phyloP scores from a whole-genome alignment of 2,329 filamentous ascomycete species.

The Clarireedia sp. region DNA sequence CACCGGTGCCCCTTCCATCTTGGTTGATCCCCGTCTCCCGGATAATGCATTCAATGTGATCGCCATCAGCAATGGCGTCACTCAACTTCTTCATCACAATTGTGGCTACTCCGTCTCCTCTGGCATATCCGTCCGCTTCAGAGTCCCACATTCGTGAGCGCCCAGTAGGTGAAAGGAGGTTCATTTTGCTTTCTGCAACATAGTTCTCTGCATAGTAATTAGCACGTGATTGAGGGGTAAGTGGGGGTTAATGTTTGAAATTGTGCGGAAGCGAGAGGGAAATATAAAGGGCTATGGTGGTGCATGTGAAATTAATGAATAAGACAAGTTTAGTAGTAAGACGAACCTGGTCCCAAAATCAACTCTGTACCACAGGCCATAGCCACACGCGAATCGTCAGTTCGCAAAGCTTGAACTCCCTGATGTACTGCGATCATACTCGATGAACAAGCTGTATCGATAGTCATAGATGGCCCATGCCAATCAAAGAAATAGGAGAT shows the following conservation, averaged over 20 bases:
- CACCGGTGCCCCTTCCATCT: slow-evolving; percentile 35
- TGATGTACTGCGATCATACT: slow-evolving; percentile 46
- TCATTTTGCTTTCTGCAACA: slow-evolving; percentile 2
- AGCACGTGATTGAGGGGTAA: too few relatives aligned
- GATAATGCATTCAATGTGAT: slow-evolving; percentile 37
- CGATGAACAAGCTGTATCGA: slow-evolving; percentile 51
- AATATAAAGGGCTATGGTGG: too few relatives aligned
- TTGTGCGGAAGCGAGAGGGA: too few relatives aligned
- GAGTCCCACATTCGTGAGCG: slow-evolving; percentile 42
- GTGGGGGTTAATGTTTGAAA: too few relatives aligned
- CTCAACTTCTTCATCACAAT: slow-evolving; percentile 50
- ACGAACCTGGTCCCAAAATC: too few relatives aligned
- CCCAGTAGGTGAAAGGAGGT: slow-evolving; percentile 10
- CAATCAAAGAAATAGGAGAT: slow-evolving; percentile 48
- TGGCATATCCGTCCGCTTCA: slow-evolving; percentile 54
- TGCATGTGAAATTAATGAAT: too few relatives aligned
- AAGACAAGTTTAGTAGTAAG: too few relatives aligned
- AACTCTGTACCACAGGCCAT: slow-evolving; percentile 30
- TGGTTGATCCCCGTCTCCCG: slow-evolving; percentile 34
- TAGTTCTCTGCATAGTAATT: not conserved
- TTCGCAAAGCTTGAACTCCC: slow-evolving; percentile 41
- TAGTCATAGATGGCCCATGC: slow-evolving; percentile 39
- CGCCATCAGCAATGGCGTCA: slow-evolving; percentile 33
- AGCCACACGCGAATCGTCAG: slow-evolving; percentile 35
- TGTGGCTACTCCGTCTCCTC: slow-evolving; percentile 54